These are phyloP conservation scores for Ogataea pini DNA, from an alignment of 805 yeast genomes.

Conservation along the genomic window DNA sequence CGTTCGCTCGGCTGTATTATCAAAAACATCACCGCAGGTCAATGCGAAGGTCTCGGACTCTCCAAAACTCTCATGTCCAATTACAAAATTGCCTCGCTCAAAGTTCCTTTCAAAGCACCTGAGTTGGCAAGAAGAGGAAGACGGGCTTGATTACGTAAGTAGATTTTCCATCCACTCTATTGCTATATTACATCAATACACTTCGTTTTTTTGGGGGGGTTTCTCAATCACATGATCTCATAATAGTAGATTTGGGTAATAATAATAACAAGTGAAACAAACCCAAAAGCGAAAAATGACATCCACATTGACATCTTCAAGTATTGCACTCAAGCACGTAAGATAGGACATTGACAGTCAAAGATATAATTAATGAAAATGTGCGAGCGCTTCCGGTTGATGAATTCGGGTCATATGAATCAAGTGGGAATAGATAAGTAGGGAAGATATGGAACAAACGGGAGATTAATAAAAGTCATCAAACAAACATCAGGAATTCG, in stretches of 20 bases:
- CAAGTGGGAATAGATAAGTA: background rate
- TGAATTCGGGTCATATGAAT: background rate
- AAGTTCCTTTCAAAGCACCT: conserved; percentile 88
- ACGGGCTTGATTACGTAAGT: background rate
- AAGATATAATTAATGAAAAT: background rate
- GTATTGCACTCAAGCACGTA: conserved; percentile 1
- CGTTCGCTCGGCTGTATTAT: conserved; percentile 81
- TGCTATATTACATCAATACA: background rate
- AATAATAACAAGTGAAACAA: background rate
- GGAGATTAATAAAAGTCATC: background rate
- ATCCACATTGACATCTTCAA: too few relatives aligned
- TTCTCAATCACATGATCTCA: conserved; percentile 1
- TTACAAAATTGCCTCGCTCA: conserved; percentile 78
- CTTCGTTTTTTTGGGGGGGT: background rate
- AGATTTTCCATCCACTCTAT: background rate
- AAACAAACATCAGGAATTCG: background rate
- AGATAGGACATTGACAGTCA: background rate
- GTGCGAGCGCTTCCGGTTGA: background rate
- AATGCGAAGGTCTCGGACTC: conserved; percentile 72
- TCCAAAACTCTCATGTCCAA: conserved; percentile 52
- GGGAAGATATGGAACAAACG: background rate
- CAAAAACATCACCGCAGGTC: conserved; percentile 69
- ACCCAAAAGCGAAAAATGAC: conserved; percentile 5
- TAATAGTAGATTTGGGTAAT: background rate
- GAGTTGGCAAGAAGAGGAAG: conserved; percentile 64